Percentiles rank a stretch among this genome's conserved stretches.
Conservation (phyloP, 2,329 filamentous ascomycete species). For the Colletotrichum sp. region DNA sequence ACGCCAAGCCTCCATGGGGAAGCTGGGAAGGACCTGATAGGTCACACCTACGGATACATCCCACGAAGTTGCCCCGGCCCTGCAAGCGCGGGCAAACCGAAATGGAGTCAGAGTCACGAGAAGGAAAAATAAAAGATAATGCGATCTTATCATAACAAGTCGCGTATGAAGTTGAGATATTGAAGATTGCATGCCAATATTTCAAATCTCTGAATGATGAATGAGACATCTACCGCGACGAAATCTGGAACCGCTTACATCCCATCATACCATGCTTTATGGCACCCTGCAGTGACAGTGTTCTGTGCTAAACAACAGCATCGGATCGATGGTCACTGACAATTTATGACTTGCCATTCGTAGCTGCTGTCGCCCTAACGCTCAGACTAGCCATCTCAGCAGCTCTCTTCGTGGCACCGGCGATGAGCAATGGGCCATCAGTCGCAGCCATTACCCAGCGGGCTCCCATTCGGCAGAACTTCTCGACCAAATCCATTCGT, state of each 20-base stretch:
- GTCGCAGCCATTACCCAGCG: slow-evolving; percentile 31
- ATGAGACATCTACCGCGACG: not conserved
- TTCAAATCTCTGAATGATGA: not conserved
- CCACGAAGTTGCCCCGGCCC: not conserved
- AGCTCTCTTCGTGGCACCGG: slow-evolving; percentile 28
- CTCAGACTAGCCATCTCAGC: slow-evolving; percentile 29
- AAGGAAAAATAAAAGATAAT: not conserved
- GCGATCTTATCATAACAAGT: not conserved
- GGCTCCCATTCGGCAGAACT: slow-evolving; percentile 32
- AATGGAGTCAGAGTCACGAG: not conserved
- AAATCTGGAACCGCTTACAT: not conserved
- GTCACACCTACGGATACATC: not conserved
- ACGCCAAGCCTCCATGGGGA: not conserved
- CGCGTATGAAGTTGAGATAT: not conserved
- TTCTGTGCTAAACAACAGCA: not conserved
- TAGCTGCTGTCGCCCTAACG: not conserved
- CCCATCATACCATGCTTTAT: not conserved
- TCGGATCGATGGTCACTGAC: not conserved
- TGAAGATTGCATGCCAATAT: not conserved
- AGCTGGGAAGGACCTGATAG: not conserved
- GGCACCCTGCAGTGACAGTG: not conserved
- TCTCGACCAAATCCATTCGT: slow-evolving; percentile 43
- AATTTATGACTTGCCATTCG: not conserved
- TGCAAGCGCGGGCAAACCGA: not conserved
- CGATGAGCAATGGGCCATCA: slow-evolving; percentile 29